A percentile compares a stretch with the other conserved stretches of the same genome.
phyloP scores from a whole-genome alignment of 2,329 filamentous ascomycete genomes.

The Neonectria hederae region DNA sequence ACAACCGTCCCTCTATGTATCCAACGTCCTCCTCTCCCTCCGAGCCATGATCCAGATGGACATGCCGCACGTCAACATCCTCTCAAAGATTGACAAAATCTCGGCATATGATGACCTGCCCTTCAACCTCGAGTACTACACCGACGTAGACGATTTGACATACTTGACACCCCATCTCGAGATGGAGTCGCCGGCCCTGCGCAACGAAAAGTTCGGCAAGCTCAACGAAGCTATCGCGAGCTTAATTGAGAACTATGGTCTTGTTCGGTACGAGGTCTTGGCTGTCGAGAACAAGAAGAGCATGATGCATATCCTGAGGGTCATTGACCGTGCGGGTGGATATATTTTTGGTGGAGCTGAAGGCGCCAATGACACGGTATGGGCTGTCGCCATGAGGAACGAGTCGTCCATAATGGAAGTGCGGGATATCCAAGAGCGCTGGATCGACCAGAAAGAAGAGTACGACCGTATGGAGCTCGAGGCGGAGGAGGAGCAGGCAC shows the following conservation, averaged over 20 bases:
- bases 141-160: constrained; percentile 91
- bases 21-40: constrained; percentile 89
- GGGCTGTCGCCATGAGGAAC: constrained; percentile 92
- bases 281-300: constrained; percentile 97
- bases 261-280: constrained; percentile 92
- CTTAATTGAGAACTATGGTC: constrained; percentile 86
- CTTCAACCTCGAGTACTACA: constrained; percentile 97
- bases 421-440: constrained; percentile 92
- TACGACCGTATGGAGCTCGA: constrained; percentile 83
- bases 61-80: constrained; percentile 92
- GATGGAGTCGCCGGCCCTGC: constrained; percentile 76
- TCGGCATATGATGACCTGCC: constrained; percentile 84
- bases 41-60: constrained; percentile 99
- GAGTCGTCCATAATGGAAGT: constrained; percentile 80
- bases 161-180: constrained; percentile 85
- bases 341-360: constrained; percentile 93
- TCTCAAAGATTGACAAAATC: constrained; percentile 98
- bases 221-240: constrained; percentile 88
- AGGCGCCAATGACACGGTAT: constrained; percentile 94
- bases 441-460: constrained; percentile 90
- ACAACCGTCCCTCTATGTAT: constrained; percentile 92
- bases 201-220: constrained; percentile 79
- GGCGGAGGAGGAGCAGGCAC: constrained; percentile 79
- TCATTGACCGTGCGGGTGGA: constrained; percentile 90
- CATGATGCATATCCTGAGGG: constrained; percentile 90